phyloP scores from a whole-genome alignment of 1,284 basidiomycete species.

The Tilletiopsis washingtonensis region DNA sequence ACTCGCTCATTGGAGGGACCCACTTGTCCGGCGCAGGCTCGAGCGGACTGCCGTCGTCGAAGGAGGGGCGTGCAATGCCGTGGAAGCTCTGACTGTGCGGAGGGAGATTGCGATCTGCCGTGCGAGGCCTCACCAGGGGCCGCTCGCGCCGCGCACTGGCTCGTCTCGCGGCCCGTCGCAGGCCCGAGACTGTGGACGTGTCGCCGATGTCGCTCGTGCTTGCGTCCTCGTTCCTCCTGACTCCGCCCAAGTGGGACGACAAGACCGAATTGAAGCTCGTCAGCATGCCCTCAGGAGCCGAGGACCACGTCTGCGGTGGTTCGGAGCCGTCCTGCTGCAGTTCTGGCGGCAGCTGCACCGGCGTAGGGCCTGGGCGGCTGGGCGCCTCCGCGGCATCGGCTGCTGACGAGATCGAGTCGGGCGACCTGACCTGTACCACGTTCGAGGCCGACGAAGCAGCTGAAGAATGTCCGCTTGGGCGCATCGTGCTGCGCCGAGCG shows the following conservation, averaged over 20 bases:
- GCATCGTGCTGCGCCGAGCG: neutral
- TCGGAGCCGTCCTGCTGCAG: conserved; percentile 2
- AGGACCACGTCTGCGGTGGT: conserved; percentile 20
- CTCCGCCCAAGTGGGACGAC: conserved; percentile 11
- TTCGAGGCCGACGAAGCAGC: neutral
- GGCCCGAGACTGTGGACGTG: conserved; percentile 22
- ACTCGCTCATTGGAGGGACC: too few relatives aligned
- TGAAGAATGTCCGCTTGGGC: neutral
- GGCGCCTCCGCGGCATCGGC: neutral
- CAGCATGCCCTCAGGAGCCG: conserved; percentile 16
- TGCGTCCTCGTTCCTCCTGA: conserved; percentile 3
- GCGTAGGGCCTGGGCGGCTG: conserved; percentile 20
- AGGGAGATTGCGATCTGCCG: neutral
- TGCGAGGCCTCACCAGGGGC: conserved; percentile 7
- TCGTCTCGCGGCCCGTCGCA: conserved; percentile 28
- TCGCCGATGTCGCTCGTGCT: conserved; percentile 11
- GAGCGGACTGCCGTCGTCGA: neutral
- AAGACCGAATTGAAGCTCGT: conserved; percentile 15
- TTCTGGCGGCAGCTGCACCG: conserved; percentile 23
- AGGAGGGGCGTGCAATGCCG: neutral
- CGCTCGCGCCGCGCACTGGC: conserved; percentile 21
- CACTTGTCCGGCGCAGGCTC: too few relatives aligned
- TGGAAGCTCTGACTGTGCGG: conserved; percentile 25
- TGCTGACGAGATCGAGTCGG: neutral
- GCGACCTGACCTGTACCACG: neutral